phyloP scores from a whole-genome alignment of 2,329 filamentous ascomycete genomes.

The Neodidymelliopsis sp. region DNA sequence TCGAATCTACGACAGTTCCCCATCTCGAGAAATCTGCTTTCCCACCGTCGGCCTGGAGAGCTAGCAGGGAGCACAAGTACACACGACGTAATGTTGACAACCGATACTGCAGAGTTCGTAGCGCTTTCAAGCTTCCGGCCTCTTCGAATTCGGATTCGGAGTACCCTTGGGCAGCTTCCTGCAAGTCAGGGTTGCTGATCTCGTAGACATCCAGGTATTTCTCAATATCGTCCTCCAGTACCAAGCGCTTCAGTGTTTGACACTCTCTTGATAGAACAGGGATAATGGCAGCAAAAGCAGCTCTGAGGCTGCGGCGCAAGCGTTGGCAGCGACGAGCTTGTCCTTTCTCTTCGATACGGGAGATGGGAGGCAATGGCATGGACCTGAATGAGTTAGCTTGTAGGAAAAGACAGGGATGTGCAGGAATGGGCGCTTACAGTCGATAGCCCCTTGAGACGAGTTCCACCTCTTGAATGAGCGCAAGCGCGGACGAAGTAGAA shows the following conservation, averaged over 20 bases:
- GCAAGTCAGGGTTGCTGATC: conserved; percentile 55
- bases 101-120: conserved; percentile 71
- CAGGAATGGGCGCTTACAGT: conserved; percentile 63
- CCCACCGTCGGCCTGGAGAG: conserved; percentile 82
- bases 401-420: fast-evolving
- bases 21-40: conserved; percentile 79
- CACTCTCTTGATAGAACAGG: conserved; percentile 76
- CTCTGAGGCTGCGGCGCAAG: conserved; percentile 77
- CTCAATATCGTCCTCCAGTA: conserved; percentile 82
- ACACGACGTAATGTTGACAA: conserved; percentile 83
- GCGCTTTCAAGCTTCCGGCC: conserved; percentile 76
- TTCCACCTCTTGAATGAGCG: conserved; percentile 93
- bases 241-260: conserved; percentile 72
- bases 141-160: conserved; percentile 76
- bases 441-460: conserved; percentile 89
- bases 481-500: conserved; percentile 75
- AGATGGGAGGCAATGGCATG: conserved; percentile 89
- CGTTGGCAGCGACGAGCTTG: conserved; percentile 81
- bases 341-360: conserved; percentile 82
- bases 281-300: conserved; percentile 73
- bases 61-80: conserved; percentile 86
- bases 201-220: conserved; percentile 83
- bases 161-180: conserved; percentile 61
- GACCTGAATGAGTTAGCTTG: conserved; percentile 63
- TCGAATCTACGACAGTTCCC: conserved; percentile 77